phyloP scores from a whole-genome alignment of 148 eudicot species.

The Limonium bicolor region DNA sequence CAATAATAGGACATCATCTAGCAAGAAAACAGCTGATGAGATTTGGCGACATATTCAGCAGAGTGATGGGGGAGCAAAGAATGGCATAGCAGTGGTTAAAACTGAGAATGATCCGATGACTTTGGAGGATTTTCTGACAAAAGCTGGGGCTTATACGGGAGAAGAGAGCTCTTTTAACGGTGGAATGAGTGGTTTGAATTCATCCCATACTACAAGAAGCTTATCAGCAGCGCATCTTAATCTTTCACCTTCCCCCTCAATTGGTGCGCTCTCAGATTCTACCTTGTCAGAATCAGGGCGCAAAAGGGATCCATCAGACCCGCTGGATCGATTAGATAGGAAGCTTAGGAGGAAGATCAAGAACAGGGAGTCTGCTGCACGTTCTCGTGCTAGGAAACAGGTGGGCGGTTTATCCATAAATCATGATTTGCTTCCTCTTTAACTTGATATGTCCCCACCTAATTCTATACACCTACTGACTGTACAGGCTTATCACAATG shows the following conservation, averaged over 20 bases:
- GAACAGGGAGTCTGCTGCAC: slow-evolving; percentile 87
- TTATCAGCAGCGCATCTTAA: slow-evolving; percentile 21
- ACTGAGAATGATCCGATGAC: slow-evolving; percentile 45
- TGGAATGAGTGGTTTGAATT: slow-evolving; percentile 22
- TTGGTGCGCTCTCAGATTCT: slow-evolving; percentile 28
- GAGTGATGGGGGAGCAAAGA: slow-evolving; percentile 11
- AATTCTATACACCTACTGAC: not conserved
- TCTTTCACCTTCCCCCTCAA: slow-evolving; percentile 32
- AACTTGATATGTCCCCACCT: not conserved
- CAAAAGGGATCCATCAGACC: slow-evolving; percentile 21
- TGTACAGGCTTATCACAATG: slow-evolving; percentile 67
- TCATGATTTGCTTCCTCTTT: not conserved
- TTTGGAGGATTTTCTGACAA: slow-evolving; percentile 59
- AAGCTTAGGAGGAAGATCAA: slow-evolving; percentile 59
- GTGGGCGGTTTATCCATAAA: slow-evolving; percentile 3
- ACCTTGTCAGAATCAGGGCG: slow-evolving; percentile 16
- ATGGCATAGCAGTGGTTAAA: slow-evolving; percentile 11
- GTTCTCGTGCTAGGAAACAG: slow-evolving; percentile 88
- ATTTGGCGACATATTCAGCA: slow-evolving; percentile 24
- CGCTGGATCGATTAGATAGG: slow-evolving; percentile 40
- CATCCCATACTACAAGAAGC: slow-evolving; percentile 21
- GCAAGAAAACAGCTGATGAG: slow-evolving; percentile 42
- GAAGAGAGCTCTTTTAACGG: slow-evolving; percentile 14
- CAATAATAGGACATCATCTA: slow-evolving; percentile 25
- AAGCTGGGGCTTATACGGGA: slow-evolving; percentile 48